Base-by-base conservation (phyloP, 208 protist genomes). In the Leishmania arabica region DNA sequence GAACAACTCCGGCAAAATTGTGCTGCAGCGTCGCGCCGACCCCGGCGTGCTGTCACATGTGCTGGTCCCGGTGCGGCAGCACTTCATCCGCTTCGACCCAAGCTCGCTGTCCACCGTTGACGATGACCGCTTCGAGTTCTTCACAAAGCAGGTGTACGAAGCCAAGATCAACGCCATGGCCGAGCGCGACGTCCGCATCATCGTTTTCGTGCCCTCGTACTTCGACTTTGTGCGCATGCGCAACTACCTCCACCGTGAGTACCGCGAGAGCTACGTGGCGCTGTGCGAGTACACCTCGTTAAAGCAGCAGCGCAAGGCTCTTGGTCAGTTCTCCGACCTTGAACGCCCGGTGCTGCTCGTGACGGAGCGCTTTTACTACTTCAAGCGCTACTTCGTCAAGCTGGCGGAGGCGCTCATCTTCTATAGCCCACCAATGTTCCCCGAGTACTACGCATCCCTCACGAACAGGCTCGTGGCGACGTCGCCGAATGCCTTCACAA, bases 331-430 rank as follows among this genome's bases (percentile, higher is more conserved):
- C 82, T 93, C 85, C 3, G 92, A 95, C 80, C 85, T 98, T 1
- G 88, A 96, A 84, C 84, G 90, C 2, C 90, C 89, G 45, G 93
- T 99, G 51, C 86, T 99, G 79, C 83, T 99, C 9, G 92, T 98
- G 74, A 99, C 97, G 42, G 98, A 99, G 83, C 92, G 99, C 53
- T 99, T 99, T 77, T 98, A 99, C 89, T 99, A 98, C 84, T 99
- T 98, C 83, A 92, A 95, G 77, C 92, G 98, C 27, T 98, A 99
- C 85, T 95, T 97, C 86, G 92, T 99, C 62, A 94, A 95, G 82
- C 86, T 97, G 64, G 91, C 96, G 13, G 92, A 98, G 85, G 90
- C 93, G 70, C 81, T 99, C 6, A 86, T 99, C 49, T 99, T 99
- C 86, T 99, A 99, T 84, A 95, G 95, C 45, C 96, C 97, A 66